Evolutionary conservation across 1,139 yeast genomes (phyloP), one percentile per base, ranked within the genome.

Genomic region (Hemisphaericaspora subhashii): DNA sequence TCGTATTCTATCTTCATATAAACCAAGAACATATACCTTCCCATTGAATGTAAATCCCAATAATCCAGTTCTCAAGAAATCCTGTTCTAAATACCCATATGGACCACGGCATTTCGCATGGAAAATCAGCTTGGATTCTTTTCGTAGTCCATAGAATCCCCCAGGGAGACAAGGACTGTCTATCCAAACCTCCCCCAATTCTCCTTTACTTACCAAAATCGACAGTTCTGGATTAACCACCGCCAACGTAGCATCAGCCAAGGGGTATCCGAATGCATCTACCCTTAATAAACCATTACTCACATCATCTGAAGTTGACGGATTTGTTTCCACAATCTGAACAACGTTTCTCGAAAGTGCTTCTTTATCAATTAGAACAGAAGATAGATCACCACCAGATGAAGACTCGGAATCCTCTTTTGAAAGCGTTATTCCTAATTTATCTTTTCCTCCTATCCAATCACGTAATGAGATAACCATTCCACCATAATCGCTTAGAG

Each of bases 111-210:
- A 85, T 45, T 79, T 79, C 0, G 96, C 96, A 54, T 85, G 95
- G 60, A 88, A 88, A 2, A 87, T 84, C 50, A 73, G 75, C 44
- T 79, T 83, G 0, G 95, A 84, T 40, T 86, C 95, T 39, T 68
- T 69, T 27, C 68, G 51, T 33, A 84, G 63, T 0, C 88, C 92
- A 81, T 88, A 88, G 54, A 86, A 87, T 0, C 96, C 96, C 6
- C 96, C 96, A 4, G 92, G 81, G 5, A 88, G 65, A 43, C 95
- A 85, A 2, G 92, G 95, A 43, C 90, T 81, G 55, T 88, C 96
- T 16, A 92, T 86, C 98, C 98, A 94, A 24, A 92, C 84, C 58
- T 92, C 99, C 16, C 98, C 98, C n/a, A 94, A 85, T 47, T 86
- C 90, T 51, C 87, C 79, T 34, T 73, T 79, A 3, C 78, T 75